Base-by-base conservation (phyloP, 495 filamentous ascomycete genomes). In the Xylaria curta region DNA sequence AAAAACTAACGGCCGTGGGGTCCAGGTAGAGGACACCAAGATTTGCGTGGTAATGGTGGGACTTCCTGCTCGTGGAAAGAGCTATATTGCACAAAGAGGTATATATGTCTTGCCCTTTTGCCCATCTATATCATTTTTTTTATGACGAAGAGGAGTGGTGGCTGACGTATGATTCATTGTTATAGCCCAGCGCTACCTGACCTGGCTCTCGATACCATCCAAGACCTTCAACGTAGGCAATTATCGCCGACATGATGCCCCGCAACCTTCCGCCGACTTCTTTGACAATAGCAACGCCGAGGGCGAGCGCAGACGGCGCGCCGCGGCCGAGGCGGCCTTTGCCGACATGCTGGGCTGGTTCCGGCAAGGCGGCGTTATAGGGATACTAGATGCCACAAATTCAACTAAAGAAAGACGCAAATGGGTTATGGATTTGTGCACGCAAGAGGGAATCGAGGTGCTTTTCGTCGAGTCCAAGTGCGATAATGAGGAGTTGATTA, bases 1-100 rank as follows among this genome's bases (percentile, higher is more conserved):
- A 65, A 81, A 73, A 69, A 82, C 78, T 80, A 86, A 85, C 66
- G 83, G 84, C 70, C 75, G 83, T 73, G 85, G 81, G 44, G 78
- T 86, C 72, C 90, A 97, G 93, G 93, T 92, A 72, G 96, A 98
- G 84, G 94, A 97, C 76, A 94, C 93, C 40, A 92, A 91, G 78
- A 97, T 99, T 81, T 97, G 94, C 76, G 95, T 99, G n/a, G 93
- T 98, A 67, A 98, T 99, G 96, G 96, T 99, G 60, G 96, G 96
- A 53, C 85, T 99, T 72, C 96, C 96, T 51, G 96, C 96, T 68
- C 87, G 96, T 66, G 96, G 96, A 77, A 99, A 99, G 87, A 96
- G 92, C 82, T 90, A 97, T 76, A 98, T 99, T 77, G 95, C 96
- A 46, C 93, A 96, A 76, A 98, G 97, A 86, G 95, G 96, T 97